Evolutionary conservation across 805 yeast species (phyloP).

Genomic region (Cyberlindnera subsufficiens): DNA sequence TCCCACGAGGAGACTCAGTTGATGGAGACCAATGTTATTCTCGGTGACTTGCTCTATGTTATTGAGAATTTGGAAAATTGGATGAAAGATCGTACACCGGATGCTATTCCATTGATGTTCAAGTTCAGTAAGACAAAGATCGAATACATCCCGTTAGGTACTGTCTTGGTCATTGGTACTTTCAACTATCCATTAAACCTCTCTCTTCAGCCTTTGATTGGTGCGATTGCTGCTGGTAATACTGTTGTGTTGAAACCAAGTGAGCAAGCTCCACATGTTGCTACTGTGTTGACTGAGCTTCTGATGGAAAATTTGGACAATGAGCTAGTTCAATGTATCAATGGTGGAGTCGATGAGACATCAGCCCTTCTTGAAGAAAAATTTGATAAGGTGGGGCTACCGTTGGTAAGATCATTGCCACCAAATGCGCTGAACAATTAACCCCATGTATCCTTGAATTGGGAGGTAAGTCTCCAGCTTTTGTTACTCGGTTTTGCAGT

Average conservation of each 20-base stretch:
- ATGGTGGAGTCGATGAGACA: slow-evolving; percentile 66
- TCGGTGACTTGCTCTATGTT: slow-evolving; percentile 52
- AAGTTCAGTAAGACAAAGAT: slow-evolving; percentile 13
- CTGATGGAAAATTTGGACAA: slow-evolving; percentile 48
- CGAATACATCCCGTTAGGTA: slow-evolving; percentile 46
- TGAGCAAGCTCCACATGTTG: slow-evolving; percentile 65
- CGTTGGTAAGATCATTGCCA: slow-evolving; percentile 73
- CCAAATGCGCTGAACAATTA: slow-evolving; percentile 72
- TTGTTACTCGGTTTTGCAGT: slow-evolving; percentile 49
- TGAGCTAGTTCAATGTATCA: slow-evolving; percentile 54
- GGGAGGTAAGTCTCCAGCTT: slow-evolving; percentile 89
- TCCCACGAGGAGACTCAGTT: slow-evolving; percentile 54
- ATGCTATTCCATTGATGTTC: slow-evolving; percentile 12
- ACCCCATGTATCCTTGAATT: slow-evolving; percentile 79
- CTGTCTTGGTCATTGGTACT: slow-evolving; percentile 67
- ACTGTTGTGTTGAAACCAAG: slow-evolving; percentile 43
- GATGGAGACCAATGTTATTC: slow-evolving; percentile 46
- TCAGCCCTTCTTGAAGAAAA: slow-evolving; percentile 48
- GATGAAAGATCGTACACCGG: slow-evolving; percentile 42
- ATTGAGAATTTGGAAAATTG: slow-evolving; percentile 57
- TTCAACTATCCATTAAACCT: slow-evolving; percentile 76
- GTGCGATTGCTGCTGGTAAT: slow-evolving; percentile 86
- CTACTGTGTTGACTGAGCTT: slow-evolving; percentile 49
- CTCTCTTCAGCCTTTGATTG: slow-evolving; percentile 58
- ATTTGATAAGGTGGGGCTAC: slow-evolving; percentile 65